Percentiles rank a stretch among this genome's conserved stretches.
Evolutionary conservation across 2,329 filamentous ascomycete genomes (phyloP).

Genomic region (Xylaria sp.): DNA sequence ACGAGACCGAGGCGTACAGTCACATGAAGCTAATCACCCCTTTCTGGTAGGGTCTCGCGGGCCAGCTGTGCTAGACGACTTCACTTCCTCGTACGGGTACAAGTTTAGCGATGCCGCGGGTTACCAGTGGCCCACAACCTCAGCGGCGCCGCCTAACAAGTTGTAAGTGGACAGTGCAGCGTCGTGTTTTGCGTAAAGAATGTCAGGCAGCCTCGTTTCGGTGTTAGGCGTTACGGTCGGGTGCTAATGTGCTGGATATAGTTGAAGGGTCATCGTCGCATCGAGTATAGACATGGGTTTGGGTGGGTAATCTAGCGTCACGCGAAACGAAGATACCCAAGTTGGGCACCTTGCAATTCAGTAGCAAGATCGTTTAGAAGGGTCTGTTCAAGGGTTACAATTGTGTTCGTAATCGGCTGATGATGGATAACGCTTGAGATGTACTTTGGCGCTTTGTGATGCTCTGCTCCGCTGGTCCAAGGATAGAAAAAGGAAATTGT

Average conservation of each 20-base stretch:
- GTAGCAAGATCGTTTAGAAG: constrained; percentile 28
- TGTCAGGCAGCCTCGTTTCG: constrained; percentile 44
- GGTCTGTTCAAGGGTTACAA: constrained; percentile 19
- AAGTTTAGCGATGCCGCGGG: constrained; percentile 97
- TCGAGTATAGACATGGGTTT: constrained; percentile 36
- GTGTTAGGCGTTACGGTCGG: constrained; percentile 21
- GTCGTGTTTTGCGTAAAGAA: constrained; percentile 41
- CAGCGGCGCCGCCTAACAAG: constrained; percentile 76
- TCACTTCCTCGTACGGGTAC: constrained; percentile 97
- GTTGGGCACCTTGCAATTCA: constrained; percentile 34
- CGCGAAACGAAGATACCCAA: constrained; percentile 35
- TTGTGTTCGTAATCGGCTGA: constrained; percentile 26
- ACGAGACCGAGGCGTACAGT: neutral
- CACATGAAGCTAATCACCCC: constrained; percentile 7
- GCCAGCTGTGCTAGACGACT: constrained; percentile 95
- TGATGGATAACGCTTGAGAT: constrained; percentile 22
- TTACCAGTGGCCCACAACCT: constrained; percentile 92
- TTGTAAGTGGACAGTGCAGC: constrained; percentile 69
- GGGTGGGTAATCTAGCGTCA: constrained; percentile 28
- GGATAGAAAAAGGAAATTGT: constrained; percentile 39
- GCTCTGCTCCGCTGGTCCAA: constrained; percentile 27
- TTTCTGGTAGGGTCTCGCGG: constrained; percentile 83
- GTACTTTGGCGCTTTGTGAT: constrained; percentile 33
- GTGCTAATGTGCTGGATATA: constrained; percentile 40
- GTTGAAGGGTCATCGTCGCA: constrained; percentile 40